A percentile compares a stretch with the other conserved stretches of the same genome.
Conservation (phyloP, 768 basidiomycete genomes). For the Boletus pseudopeckii region DNA sequence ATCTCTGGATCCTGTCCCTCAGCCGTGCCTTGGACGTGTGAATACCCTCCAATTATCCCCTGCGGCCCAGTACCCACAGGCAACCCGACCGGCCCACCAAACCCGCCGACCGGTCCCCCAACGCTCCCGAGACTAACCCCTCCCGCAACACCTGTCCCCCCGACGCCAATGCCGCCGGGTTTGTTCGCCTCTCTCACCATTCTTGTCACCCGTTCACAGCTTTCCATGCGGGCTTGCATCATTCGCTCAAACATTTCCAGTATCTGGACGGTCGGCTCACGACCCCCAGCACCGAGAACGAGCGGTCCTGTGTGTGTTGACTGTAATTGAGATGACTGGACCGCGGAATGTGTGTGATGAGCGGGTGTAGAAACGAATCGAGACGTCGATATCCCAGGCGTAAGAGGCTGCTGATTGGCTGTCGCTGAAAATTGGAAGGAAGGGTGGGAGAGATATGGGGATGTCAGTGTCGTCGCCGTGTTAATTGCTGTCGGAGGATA, state of each 20-base stretch:
- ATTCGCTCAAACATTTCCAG: slow-evolving; percentile 68
- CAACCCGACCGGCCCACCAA: slow-evolving; percentile 27
- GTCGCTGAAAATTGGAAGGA: slow-evolving; percentile 25
- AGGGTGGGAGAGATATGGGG: slow-evolving; percentile 31
- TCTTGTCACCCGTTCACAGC: slow-evolving; percentile 62
- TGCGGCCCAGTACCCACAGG: slow-evolving; percentile 22
- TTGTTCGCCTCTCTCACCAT: slow-evolving; percentile 42
- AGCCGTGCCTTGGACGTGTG: slow-evolving; percentile 6
- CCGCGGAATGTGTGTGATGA: slow-evolving; percentile 5
- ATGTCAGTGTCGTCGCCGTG: slow-evolving; percentile 31
- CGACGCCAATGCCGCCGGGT: slow-evolving; percentile 15
- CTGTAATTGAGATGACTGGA: slow-evolving; percentile 13
- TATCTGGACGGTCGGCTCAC: slow-evolving; percentile 47
- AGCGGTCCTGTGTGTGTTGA: slow-evolving; percentile 20
- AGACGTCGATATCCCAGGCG: slow-evolving; percentile 8
- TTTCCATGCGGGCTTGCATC: slow-evolving; percentile 73
- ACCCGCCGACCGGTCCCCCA: slow-evolving; percentile 29
- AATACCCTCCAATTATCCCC: slow-evolving; percentile 17
- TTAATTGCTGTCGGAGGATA: slow-evolving; percentile 30
- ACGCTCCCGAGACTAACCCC: slow-evolving; percentile 20
- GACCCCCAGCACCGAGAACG: slow-evolving; percentile 29
- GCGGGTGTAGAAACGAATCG: slow-evolving; percentile 11
- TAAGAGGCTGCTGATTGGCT: slow-evolving; percentile 9
- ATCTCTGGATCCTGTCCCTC: slow-evolving; percentile 12
- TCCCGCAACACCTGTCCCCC: slow-evolving; percentile 5